phyloP scores from a whole-genome alignment of 176 grass and related monocot genomes.

The Triticum urartu region DNA sequence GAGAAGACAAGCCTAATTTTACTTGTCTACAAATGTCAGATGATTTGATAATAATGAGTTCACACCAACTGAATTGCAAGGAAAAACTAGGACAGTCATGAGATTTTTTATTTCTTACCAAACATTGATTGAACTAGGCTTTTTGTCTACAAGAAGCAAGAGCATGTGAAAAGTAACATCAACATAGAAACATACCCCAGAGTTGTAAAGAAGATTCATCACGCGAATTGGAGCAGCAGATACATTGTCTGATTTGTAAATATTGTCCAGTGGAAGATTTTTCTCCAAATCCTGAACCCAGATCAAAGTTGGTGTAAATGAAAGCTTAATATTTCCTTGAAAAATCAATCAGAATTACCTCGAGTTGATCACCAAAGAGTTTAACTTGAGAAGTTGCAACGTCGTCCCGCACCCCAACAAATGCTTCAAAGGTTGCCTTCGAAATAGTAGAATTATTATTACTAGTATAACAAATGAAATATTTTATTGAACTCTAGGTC shows the following conservation, averaged over 20 bases:
- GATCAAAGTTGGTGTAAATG: constrained; percentile 21
- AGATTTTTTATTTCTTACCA: neutral
- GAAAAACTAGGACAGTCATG: neutral
- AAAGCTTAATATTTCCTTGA: neutral
- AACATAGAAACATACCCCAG: constrained; percentile 64
- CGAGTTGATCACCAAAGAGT: constrained; percentile 69
- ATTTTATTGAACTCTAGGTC: neutral
- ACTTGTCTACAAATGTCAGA: neutral
- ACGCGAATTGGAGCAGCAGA: constrained; percentile 95
- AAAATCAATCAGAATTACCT: constrained; percentile 41
- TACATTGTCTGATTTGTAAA: constrained; percentile 84
- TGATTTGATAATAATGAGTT: neutral
- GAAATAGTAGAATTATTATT: constrained; percentile 21
- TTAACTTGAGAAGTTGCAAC: constrained; percentile 90
- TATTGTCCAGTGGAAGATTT: constrained; percentile 86
- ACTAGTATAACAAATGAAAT: neutral
- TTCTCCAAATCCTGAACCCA: constrained; percentile 72
- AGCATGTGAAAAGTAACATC: constrained; percentile 11
- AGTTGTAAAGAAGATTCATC: constrained; percentile 88
- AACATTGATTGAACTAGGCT: constrained; percentile 9
- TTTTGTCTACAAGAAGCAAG: neutral
- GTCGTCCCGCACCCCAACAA: constrained; percentile 78
- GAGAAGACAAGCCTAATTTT: neutral
- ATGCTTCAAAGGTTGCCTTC: constrained; percentile 92
- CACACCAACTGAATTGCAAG: neutral